Evolutionary conservation across 2,329 filamentous ascomycete genomes (phyloP), one percentile per base, ranked within the genome.

Genomic region (Venturiaceae sp.): DNA sequence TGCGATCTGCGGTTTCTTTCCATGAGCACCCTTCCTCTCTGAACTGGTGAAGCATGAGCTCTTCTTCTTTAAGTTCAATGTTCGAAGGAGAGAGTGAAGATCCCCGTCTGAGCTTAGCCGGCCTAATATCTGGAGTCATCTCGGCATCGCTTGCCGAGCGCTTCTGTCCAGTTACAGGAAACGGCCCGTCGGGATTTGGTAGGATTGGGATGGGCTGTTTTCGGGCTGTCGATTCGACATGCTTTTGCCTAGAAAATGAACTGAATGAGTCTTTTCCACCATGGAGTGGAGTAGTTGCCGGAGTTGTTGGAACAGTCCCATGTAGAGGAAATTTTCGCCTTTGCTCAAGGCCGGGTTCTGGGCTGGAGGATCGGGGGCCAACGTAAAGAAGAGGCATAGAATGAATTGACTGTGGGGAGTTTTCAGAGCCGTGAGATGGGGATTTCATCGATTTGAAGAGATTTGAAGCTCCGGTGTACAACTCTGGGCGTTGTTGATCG

Each of bases 1-100:
- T 80, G 23, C 75, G 75, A 6, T 71, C 69, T 8, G 76, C 76
- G 60, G 81, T 80, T 59, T 80, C 78, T 64, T 81, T 81, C 79
- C 78, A 81, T 0, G 78, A 75, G 58, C 80, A 73, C 33, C 69
- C 72, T 58, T 80, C 77, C 53, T 79, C 76, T 60, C 80, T 77
- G 59, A 80, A 80, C 52, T 81, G 71, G 60, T 73, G 71, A 16
- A 80, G 68, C 9, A 81, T 72, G 21, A 80, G 66, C 60, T 81
- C 78, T 64, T 80, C 78, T 41, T 80, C 77, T 60, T 71, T 75
- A 6, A 80, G 66, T 58, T 78, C 76, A 8, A 46, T 56, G 36
- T 46, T 56, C 13, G 19, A 37, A 19, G 54, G 36, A 14, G 54
- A 32, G 16, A 37, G 36, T 19, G 54, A 30, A 23, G 54, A 46